Conservation (phyloP, 2,329 filamentous ascomycete species). For the Graphilbum ipis-grandicollis region DNA sequence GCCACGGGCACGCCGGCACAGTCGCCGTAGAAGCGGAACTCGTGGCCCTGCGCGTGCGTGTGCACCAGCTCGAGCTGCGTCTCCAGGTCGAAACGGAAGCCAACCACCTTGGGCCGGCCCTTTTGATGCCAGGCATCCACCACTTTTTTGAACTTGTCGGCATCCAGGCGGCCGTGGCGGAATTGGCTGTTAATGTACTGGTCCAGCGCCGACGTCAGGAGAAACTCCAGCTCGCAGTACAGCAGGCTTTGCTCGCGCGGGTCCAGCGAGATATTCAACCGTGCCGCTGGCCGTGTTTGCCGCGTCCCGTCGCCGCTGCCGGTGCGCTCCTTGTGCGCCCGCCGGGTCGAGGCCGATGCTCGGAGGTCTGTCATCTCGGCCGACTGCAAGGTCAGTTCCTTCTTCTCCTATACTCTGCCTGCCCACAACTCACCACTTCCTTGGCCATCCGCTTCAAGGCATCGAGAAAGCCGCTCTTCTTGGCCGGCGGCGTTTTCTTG, state of each 20-base stretch:
- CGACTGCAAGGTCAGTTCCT: slow-evolving; percentile 4
- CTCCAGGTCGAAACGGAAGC: slow-evolving; percentile 42
- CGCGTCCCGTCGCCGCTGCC: slow-evolving; percentile 9
- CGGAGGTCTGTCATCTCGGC: slow-evolving; percentile 20
- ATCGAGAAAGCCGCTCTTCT: slow-evolving; percentile 23
- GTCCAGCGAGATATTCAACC: slow-evolving; percentile 30
- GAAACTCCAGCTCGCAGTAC: slow-evolving; percentile 41
- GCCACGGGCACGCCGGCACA: slow-evolving; percentile 23
- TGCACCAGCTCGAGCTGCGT: slow-evolving; percentile 38
- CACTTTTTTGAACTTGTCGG: slow-evolving; percentile 31
- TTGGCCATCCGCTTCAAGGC: slow-evolving; percentile 34
- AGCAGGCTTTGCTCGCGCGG: slow-evolving; percentile 39
- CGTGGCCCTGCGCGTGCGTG: slow-evolving; percentile 22
- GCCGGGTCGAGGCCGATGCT: slow-evolving; percentile 2
- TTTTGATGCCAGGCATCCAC: slow-evolving; percentile 32
- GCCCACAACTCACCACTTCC: slow-evolving; percentile 24
- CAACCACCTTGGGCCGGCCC: slow-evolving; percentile 35
- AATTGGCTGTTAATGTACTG: slow-evolving; percentile 34
- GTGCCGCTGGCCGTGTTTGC: slow-evolving; percentile 8
- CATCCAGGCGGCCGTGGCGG: slow-evolving; percentile 34
- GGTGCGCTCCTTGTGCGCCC: slow-evolving; percentile 6
- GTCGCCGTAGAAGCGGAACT: slow-evolving; percentile 37
- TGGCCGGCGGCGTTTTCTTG: slow-evolving; percentile 11
- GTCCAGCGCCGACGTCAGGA: slow-evolving; percentile 32
- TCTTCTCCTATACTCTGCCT: not conserved